Base-by-base conservation (phyloP, 1,139 yeast genomes). In the Pichia sp. region DNA sequence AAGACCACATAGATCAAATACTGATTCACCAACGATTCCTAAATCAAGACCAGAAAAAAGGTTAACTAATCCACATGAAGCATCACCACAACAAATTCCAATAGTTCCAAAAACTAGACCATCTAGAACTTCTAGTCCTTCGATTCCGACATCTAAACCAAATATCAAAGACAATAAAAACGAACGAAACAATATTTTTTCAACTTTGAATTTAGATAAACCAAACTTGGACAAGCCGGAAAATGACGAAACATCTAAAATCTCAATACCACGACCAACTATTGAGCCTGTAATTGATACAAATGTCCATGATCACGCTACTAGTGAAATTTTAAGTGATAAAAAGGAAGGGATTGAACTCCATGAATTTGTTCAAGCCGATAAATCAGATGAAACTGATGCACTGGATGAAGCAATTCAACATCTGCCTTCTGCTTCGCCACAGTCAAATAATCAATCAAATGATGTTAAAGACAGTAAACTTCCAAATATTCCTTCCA, bases 141-240 rank as follows among this genome's bases (percentile, higher is more conserved):
- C 44, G 3, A 34, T 54, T 34, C 57, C 57, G 22, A 28, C 47
- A 7, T 33, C 47, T 16, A 55, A 58, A 49, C 57, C 59, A 43
- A 6, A 8, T 3, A 13, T 25, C 2, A 31, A 22, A n/a, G 22
- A 18, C 2, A 29, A 10, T 18, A 31, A 28, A n/a, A n/a, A 25
- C 6, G 25, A 19, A 19, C 13, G 18, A 11, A 22, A 1, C 11
- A 13, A n/a, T 19, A 7, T 34, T 8, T 14, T 42, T 36, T 8
- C 10, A 34, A n/a, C 6, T n/a, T 38, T 19, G 7, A 5, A 5
- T n/a, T 8, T 22, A 18, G 22, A 19, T 19, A 11, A 3, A 19
- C 13, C 27, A 5, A 19, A 38, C 3, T 10, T 11, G 6, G 16
- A 5, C 5, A 19, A 19, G 10, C 19, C 38, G 6, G 19, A 5